phyloP scores from a whole-genome alignment of 2,329 filamentous ascomycete genomes.

The Sporothrix sp. region DNA sequence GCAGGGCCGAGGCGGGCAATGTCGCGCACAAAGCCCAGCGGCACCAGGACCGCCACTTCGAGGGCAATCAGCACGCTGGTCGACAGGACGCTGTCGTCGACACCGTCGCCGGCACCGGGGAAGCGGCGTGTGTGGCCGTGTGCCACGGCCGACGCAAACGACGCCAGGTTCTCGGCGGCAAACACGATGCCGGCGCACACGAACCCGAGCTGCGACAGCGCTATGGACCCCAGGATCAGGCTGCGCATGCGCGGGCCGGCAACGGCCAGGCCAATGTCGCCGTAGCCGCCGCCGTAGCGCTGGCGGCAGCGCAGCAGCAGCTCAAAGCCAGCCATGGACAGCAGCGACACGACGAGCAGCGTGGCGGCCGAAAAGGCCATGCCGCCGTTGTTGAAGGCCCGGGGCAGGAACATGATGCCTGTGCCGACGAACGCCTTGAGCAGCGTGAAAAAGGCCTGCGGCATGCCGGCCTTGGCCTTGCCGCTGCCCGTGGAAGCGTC shows the following conservation, averaged over 20 bases:
- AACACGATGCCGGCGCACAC: constrained; percentile 72
- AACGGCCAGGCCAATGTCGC: constrained; percentile 60
- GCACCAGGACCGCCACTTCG: constrained; percentile 55
- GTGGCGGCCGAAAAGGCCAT: constrained; percentile 65
- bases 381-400: constrained; percentile 69
- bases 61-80: constrained; percentile 52
- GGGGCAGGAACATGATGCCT: constrained; percentile 73
- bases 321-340: constrained; percentile 64
- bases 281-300: constrained; percentile 61
- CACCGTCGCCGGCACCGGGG: not conserved
- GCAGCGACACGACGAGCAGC: constrained; percentile 52
- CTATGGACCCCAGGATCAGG: constrained; percentile 60
- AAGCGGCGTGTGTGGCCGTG: not conserved
- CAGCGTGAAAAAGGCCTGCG: constrained; percentile 68
- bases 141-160: constrained; percentile 56
- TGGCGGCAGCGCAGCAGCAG: constrained; percentile 58
- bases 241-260: constrained; percentile 52
- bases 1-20: constrained; percentile 63
- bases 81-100: constrained; percentile 39
- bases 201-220: constrained; percentile 66
- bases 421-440: constrained; percentile 73
- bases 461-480: constrained; percentile 41
- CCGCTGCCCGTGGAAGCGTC: constrained; percentile 22
- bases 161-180: constrained; percentile 61
- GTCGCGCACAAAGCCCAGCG: constrained; percentile 60